Conservation (phyloP, 306 rosid genomes). For the Pachyrhizus erosus region DNA sequence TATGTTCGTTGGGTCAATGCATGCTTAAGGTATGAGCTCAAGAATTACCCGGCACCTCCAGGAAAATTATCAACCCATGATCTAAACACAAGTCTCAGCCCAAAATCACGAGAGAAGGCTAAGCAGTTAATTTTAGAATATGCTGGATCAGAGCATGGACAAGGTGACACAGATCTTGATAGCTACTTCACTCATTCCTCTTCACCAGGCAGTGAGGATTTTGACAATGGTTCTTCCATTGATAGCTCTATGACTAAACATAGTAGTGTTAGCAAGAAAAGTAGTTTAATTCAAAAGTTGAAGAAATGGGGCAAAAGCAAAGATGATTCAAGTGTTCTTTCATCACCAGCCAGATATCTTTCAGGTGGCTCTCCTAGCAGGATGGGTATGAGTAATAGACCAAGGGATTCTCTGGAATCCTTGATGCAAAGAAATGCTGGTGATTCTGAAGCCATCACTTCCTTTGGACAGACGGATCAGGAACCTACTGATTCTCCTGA, state of each 20-base stretch:
- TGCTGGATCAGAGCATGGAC: constrained; percentile 87
- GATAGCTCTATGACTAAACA: constrained; percentile 71
- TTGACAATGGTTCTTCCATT: constrained; percentile 75
- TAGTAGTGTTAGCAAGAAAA: constrained; percentile 68
- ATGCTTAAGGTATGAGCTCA: constrained; percentile 83
- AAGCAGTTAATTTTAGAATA: constrained; percentile 82
- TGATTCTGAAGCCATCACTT: constrained; percentile 69
- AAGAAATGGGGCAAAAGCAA: constrained; percentile 83
- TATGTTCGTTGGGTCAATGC: constrained; percentile 95
- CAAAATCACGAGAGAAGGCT: constrained; percentile 82
- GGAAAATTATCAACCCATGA: constrained; percentile 79
- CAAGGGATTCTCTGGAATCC: constrained; percentile 70
- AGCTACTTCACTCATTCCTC: constrained; percentile 80
- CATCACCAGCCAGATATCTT: constrained; percentile 59
- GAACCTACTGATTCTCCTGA: constrained; percentile 59
- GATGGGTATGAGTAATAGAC: constrained; percentile 58
- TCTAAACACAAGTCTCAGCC: constrained; percentile 73
- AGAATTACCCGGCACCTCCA: constrained; percentile 62
- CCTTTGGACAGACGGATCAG: constrained; percentile 66
- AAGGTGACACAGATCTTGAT: constrained; percentile 79
- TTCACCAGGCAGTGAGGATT: constrained; percentile 93
- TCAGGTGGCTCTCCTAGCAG: constrained; percentile 68
- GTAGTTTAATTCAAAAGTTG: constrained; percentile 76
- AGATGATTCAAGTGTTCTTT: constrained; percentile 63
- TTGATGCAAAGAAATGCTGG: constrained; percentile 76